Evolutionary conservation across 352 stramenopile genomes (phyloP).

Genomic region (Saprolegnia parasitica): DNA sequence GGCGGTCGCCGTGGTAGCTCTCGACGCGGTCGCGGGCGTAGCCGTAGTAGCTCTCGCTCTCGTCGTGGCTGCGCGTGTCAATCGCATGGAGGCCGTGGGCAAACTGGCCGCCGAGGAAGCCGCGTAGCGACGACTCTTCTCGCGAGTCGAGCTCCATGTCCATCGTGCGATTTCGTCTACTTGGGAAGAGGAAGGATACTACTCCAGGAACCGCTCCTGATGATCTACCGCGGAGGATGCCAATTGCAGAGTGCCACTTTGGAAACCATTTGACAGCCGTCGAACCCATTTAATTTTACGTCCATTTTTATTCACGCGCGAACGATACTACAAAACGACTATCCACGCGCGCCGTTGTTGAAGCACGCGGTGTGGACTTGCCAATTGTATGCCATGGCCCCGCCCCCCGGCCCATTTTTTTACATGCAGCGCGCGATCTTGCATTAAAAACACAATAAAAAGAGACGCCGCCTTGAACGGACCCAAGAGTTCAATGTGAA

Average conservation of each 20-base stretch:
- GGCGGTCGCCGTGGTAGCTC: neutral
- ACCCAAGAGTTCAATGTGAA: neutral
- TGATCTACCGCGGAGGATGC: conserved; percentile 2
- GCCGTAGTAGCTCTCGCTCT: neutral
- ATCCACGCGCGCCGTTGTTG: neutral
- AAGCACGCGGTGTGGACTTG: neutral
- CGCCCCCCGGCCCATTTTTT: neutral
- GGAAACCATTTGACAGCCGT: neutral
- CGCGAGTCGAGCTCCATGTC: conserved; percentile 14
- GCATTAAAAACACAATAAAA: neutral
- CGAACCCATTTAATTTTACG: too few species aligned
- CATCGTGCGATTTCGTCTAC: neutral
- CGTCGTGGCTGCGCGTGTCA: neutral
- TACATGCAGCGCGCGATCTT: neutral
- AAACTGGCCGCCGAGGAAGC: conserved; percentile 11
- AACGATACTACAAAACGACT: neutral
- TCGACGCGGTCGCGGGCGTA: conserved; percentile 2
- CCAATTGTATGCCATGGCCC: neutral
- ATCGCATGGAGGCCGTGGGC: conserved; percentile 8
- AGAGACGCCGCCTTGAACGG: neutral
- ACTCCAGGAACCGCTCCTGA: neutral
- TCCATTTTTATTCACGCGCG: too few species aligned
- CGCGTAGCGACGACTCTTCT: conserved; percentile 11
- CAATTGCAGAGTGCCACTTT: conserved; percentile 20
- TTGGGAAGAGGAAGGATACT: conserved; percentile 3